Conservation (phyloP, 306 rosid species). For the Trifolium repens region DNA sequence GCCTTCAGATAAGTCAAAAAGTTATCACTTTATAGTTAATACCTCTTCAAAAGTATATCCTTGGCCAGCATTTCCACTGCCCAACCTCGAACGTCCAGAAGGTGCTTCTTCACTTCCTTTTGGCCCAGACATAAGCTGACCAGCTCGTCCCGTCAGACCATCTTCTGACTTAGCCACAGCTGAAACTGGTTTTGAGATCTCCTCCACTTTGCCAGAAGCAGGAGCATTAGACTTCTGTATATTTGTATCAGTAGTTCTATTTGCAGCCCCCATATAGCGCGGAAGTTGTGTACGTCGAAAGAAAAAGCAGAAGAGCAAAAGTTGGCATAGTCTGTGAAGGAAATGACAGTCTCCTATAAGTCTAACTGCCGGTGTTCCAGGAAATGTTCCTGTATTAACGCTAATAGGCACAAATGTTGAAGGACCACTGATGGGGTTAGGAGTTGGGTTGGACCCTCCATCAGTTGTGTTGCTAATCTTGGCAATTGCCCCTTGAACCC, state of each 20-base stretch:
- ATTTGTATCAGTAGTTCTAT: slow-evolving; percentile 75
- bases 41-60: slow-evolving; percentile 99
- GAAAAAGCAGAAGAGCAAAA: slow-evolving; percentile 96
- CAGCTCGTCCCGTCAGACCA: slow-evolving; percentile 64
- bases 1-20: slow-evolving; percentile 15
- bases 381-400: slow-evolving; percentile 97
- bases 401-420: slow-evolving; percentile 96
- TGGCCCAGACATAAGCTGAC: slow-evolving; percentile 69
- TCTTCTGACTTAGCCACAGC: slow-evolving; percentile 74
- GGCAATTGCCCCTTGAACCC: slow-evolving; percentile 99
- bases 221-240: slow-evolving; percentile 66
- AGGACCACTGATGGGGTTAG: slow-evolving; percentile 91
- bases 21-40: slow-evolving; percentile 43
- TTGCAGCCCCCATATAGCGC: slow-evolving; percentile 67
- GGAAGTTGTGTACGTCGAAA: slow-evolving; percentile 88
- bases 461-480: slow-evolving; percentile 88
- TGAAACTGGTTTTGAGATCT: slow-evolving; percentile 67
- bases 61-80: slow-evolving; percentile 98
- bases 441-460: slow-evolving; percentile 79
- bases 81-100: slow-evolving; percentile 77
- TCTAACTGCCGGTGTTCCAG: slow-evolving; percentile 99
- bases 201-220: slow-evolving; percentile 84
- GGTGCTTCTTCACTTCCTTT: slow-evolving; percentile 84
- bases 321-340: slow-evolving; percentile 96
- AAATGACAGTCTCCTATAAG: slow-evolving; percentile 98